Evolutionary conservation across 495 filamentous ascomycete species (phyloP).

Genomic region (Talaromyces adpressus): DNA sequence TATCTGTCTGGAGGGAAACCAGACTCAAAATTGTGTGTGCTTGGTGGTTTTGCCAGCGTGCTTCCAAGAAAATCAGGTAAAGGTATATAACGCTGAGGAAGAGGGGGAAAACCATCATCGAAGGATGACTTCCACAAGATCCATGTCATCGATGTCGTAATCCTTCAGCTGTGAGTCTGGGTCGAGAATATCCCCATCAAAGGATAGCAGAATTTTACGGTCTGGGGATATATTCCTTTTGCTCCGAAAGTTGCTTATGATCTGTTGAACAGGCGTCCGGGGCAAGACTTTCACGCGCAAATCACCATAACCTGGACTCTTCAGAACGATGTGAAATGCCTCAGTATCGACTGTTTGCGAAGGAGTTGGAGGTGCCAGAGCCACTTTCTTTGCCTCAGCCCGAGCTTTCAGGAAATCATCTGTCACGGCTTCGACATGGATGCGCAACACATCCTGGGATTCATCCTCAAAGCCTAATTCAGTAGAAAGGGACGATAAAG

Average conservation of each 20-base stretch:
- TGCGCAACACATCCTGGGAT: constrained; percentile 18
- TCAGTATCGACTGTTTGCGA: constrained; percentile 15
- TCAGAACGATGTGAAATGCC: constrained; percentile 49
- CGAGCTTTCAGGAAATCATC: constrained; percentile 30
- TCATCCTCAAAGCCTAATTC: constrained; percentile 30
- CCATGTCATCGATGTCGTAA: constrained; percentile 72
- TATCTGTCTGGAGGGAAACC: not conserved
- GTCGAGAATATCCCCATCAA: constrained; percentile 74
- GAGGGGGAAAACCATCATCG: constrained; percentile 21
- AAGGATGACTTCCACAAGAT: constrained; percentile 69
- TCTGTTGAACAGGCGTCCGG: constrained; percentile 46
- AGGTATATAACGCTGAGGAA: not conserved
- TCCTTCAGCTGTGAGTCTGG: constrained; percentile 53
- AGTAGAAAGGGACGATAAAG: constrained; percentile 24
- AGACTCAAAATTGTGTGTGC: not conserved
- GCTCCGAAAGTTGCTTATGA: constrained; percentile 46
- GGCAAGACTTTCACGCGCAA: constrained; percentile 51
- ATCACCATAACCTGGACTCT: constrained; percentile 47
- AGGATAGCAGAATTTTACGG: constrained; percentile 54
- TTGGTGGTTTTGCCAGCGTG: not conserved
- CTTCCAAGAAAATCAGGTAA: not conserved
- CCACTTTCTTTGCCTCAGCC: constrained; percentile 8
- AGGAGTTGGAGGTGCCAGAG: constrained; percentile 8
- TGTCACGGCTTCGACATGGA: constrained; percentile 71
- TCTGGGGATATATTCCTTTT: constrained; percentile 36